A percentile compares a stretch with the other conserved stretches of the same genome.
phyloP scores from a whole-genome alignment of 2,329 filamentous ascomycete genomes.

The Teratosphaeria viscida region DNA sequence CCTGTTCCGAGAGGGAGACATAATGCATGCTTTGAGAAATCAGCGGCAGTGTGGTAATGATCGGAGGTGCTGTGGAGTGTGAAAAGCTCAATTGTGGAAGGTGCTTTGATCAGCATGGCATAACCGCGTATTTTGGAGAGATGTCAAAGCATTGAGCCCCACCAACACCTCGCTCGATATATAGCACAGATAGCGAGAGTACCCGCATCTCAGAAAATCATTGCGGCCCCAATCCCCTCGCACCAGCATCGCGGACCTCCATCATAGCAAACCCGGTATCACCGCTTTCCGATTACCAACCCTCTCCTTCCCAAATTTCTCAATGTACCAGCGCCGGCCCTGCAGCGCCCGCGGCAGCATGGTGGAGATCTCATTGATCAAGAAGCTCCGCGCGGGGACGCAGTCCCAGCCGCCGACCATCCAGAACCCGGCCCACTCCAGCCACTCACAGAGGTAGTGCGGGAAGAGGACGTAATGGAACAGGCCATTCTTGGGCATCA shows the following conservation, averaged over 20 bases:
- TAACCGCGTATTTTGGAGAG: too few relatives aligned
- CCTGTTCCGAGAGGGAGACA: too few relatives aligned
- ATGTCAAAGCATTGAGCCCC: not conserved
- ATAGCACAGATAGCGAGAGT: not conserved
- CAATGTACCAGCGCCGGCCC: constrained; percentile 75
- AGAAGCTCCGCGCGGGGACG: constrained; percentile 66
- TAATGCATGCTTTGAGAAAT: not conserved
- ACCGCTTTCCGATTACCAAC: constrained; percentile 66
- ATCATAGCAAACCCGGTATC: constrained; percentile 47
- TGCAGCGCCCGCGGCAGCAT: constrained; percentile 82
- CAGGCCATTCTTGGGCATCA: constrained; percentile 71
- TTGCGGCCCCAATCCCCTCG: not conserved
- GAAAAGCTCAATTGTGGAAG: not conserved
- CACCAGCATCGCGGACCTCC: not conserved
- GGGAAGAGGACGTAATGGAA: constrained; percentile 79
- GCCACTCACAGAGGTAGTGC: constrained; percentile 93
- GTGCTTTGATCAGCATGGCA: not conserved
- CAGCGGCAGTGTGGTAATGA: not conserved
- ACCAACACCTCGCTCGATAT: not conserved
- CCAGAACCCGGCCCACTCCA: constrained; percentile 89
- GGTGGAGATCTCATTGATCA: constrained; percentile 76
- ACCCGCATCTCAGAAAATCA: too few relatives aligned
- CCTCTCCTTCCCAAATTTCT: constrained; percentile 77
- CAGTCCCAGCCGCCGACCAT: constrained; percentile 57
- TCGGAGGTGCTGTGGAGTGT: not conserved